phyloP scores from a whole-genome alignment of 2,329 filamentous ascomycete genomes.

The Cladosporium sp. region DNA sequence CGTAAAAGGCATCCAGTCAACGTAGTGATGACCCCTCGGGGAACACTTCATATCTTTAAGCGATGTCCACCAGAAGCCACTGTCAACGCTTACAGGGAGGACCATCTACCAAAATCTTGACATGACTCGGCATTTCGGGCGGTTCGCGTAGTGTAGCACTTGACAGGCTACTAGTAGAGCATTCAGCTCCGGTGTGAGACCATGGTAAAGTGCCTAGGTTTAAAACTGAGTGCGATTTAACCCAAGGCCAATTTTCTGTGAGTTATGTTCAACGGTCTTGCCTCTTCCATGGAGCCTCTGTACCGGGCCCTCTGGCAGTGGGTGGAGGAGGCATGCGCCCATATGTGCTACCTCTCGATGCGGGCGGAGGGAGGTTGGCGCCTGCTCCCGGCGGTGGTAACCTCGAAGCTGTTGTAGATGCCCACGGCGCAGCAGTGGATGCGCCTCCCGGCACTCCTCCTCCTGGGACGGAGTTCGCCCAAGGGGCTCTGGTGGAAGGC shows the following conservation, averaged over 20 bases:
- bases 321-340: conserved; percentile 4
- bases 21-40: too few relatives aligned
- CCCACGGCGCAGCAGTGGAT: conserved; percentile 30
- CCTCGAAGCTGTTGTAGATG: conserved; percentile 21
- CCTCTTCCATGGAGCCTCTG: conserved; percentile 14
- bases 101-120: too few relatives aligned
- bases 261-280: neutral
- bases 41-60: too few relatives aligned
- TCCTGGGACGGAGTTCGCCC: conserved; percentile 23
- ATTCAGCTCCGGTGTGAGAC: too few relatives aligned
- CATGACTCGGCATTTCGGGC: too few relatives aligned
- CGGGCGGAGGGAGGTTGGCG: neutral
- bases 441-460: conserved; percentile 9
- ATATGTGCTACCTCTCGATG: neutral
- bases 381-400: conserved; percentile 13
- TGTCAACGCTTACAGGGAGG: too few relatives aligned
- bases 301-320: neutral
- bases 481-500: conserved; percentile 35
- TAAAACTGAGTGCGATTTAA: too few relatives aligned
- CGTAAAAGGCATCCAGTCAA: too few relatives aligned
- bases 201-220: too few relatives aligned
- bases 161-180: too few relatives aligned
- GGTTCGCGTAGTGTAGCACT: too few relatives aligned
- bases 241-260: too few relatives aligned
- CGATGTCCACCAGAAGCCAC: neutral